Conservation (phyloP, 2,329 filamentous ascomycete species). For the Saccharata proteae region DNA sequence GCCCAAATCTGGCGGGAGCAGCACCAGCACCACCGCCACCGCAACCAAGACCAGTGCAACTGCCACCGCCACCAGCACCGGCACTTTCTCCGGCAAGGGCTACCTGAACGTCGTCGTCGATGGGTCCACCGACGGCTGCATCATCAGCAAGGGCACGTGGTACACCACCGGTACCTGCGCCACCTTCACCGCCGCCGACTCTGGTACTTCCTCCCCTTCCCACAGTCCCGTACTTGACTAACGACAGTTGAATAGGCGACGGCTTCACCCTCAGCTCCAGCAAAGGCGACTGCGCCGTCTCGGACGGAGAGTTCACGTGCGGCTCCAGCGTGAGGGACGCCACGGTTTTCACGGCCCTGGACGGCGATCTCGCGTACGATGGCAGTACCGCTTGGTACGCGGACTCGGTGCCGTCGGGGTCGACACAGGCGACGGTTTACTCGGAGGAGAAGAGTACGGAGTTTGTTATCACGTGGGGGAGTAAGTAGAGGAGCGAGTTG, state of each 20-base stretch:
- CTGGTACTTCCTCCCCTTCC: conserved; percentile 4
- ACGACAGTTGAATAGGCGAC: conserved; percentile 15
- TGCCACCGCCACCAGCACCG: conserved; percentile 17
- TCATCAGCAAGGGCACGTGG: conserved; percentile 57
- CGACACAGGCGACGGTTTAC: conserved; percentile 33
- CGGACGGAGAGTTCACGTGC: conserved; percentile 43
- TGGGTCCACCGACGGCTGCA: conserved; percentile 46
- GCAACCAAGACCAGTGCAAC: conserved; percentile 11
- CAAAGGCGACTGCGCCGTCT: conserved; percentile 48
- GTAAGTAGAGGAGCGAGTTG: not conserved
- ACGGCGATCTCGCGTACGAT: conserved; percentile 25
- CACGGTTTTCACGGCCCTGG: conserved; percentile 29
- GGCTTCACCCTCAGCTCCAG: conserved; percentile 47
- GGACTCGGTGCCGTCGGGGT: conserved; percentile 29
- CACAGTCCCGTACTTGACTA: not conserved
- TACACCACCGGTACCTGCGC: conserved; percentile 57
- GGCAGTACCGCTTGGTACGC: conserved; percentile 31
- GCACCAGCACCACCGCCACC: conserved; percentile 19
- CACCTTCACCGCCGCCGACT: conserved; percentile 44
- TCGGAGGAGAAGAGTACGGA: conserved; percentile 10
- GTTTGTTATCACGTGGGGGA: conserved; percentile 5
- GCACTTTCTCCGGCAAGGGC: conserved; percentile 44
- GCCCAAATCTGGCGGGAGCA: conserved; percentile 36
- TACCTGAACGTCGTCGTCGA: conserved; percentile 44
- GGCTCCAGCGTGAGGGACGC: conserved; percentile 32